A percentile compares a stretch with the other conserved stretches of the same genome.
These are phyloP conservation scores for Suhomyces guaymorum DNA, from an alignment of 1,139 yeast genomes.

Conservation along the genomic window DNA sequence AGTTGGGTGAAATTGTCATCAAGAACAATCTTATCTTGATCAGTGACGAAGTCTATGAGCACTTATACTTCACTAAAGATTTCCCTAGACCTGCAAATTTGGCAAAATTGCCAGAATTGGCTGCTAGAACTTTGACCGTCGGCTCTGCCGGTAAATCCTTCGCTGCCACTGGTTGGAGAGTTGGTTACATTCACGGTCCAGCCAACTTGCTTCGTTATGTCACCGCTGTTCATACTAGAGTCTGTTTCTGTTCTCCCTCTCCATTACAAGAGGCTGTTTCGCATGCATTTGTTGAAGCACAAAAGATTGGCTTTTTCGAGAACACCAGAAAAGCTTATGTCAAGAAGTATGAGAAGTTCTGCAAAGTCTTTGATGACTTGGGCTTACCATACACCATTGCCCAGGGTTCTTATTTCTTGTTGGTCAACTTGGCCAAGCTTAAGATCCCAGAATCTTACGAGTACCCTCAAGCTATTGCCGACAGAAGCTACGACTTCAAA, in stretches of 20 bases:
- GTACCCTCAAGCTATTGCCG: constrained; percentile 68
- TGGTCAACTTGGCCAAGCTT: constrained; percentile 83
- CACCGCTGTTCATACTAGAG: constrained; percentile 88
- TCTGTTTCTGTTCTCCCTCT: constrained; percentile 84
- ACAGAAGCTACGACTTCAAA: constrained; percentile 76
- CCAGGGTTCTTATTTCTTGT: constrained; percentile 89
- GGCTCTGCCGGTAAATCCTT: constrained; percentile 98
- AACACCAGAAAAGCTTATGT: constrained; percentile 65
- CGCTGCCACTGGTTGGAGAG: constrained; percentile 98
- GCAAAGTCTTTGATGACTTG: constrained; percentile 78
- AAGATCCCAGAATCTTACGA: constrained; percentile 71
- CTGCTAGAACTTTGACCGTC: constrained; percentile 77
- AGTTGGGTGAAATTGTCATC: constrained; percentile 79
- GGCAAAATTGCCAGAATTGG: constrained; percentile 66
- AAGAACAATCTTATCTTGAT: constrained; percentile 77
- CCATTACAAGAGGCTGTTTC: constrained; percentile 96
- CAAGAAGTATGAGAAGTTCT: constrained; percentile 70
- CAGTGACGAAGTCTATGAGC: constrained; percentile 94
- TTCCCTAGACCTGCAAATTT: constrained; percentile 86
- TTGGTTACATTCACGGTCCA: constrained; percentile 93
- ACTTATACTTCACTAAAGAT: constrained; percentile 64
- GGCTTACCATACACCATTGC: constrained; percentile 86
- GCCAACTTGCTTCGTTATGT: constrained; percentile 79
- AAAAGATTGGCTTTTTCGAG: constrained; percentile 63
- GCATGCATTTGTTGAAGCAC: constrained; percentile 66